A percentile compares a stretch with the other conserved stretches of the same genome.
Evolutionary conservation across 2,329 filamentous ascomycete genomes (phyloP).

Genomic region (Neofusicoccum sp.): DNA sequence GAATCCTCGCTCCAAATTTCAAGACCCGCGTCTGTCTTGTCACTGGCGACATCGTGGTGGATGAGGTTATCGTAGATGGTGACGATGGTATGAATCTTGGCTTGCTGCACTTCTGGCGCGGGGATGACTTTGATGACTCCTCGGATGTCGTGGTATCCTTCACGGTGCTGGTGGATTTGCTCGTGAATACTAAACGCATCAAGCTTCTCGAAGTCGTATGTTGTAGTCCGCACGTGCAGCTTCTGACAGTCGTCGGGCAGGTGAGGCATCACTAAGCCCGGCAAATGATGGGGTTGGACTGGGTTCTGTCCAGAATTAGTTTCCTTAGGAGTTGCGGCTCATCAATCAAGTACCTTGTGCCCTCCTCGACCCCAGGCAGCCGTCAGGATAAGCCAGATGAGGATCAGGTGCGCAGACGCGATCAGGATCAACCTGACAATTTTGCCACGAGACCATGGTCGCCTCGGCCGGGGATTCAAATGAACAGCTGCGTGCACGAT

Average conservation of each 20-base stretch:
- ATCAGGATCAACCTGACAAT: neutral
- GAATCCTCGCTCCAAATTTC: neutral
- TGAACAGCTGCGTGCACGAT: neutral
- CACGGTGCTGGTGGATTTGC: neutral
- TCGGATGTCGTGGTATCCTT: neutral
- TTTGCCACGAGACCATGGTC: neutral
- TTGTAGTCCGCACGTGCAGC: neutral
- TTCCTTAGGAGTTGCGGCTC: no score
- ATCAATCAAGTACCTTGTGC: neutral
- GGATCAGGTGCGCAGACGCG: neutral
- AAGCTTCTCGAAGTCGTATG: neutral
- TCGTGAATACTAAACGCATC: neutral
- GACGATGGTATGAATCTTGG: neutral
- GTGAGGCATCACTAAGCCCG: neutral
- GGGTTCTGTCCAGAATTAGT: neutral
- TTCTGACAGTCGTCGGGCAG: neutral
- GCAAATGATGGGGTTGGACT: neutral
- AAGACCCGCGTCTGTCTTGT: neutral
- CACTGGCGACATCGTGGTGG: neutral
- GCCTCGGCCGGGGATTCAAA: neutral
- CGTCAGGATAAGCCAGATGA: conserved; percentile 1
- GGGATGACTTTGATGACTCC: conserved; percentile 5
- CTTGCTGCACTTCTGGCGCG: neutral
- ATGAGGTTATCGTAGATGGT: conserved; percentile 4
- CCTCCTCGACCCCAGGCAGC: neutral